phyloP scores from a whole-genome alignment of 768 basidiomycete species.

The Terana coerulea region DNA sequence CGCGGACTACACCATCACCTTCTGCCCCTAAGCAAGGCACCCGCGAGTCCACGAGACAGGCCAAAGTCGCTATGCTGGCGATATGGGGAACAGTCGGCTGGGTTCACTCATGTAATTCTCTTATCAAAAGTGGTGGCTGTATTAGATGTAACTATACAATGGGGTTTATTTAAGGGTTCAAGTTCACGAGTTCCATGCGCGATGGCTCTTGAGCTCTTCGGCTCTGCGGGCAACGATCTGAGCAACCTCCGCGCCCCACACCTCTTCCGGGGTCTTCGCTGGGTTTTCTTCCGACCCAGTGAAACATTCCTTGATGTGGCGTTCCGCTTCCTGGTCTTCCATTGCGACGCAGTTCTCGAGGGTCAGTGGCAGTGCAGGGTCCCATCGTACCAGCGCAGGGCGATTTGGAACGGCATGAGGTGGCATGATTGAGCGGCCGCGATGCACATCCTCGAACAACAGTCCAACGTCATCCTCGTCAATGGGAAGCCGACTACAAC shows the following conservation, averaged over 20 bases:
- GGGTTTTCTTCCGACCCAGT: conserved; percentile 10
- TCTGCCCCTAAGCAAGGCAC: conserved; percentile 42
- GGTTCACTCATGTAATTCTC: too few relatives aligned
- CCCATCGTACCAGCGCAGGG: conserved; percentile 82
- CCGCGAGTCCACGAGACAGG: too few relatives aligned
- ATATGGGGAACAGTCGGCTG: conserved; percentile 5
- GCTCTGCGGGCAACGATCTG: conserved; percentile 53
- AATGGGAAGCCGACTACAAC: conserved; percentile 71
- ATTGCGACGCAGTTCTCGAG: conserved; percentile 87
- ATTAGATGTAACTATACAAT: too few relatives aligned
- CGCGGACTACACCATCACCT: conserved; percentile 43
- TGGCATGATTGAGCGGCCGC: conserved; percentile 73
- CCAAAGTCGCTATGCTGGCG: not conserved
- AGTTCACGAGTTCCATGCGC: conserved; percentile 39
- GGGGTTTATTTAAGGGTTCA: too few relatives aligned
- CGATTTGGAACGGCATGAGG: conserved; percentile 71
- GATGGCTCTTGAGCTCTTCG: conserved; percentile 54
- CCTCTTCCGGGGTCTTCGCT: conserved; percentile 38
- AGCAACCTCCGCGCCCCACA: conserved; percentile 70
- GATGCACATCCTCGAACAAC: conserved; percentile 84
- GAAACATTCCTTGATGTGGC: conserved; percentile 49
- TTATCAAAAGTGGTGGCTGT: too few relatives aligned
- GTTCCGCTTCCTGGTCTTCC: conserved; percentile 69
- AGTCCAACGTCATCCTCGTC: conserved; percentile 80
- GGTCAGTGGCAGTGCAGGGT: conserved; percentile 54